phyloP scores from a whole-genome alignment of 352 stramenopile genomes.

The Pythium dissotocum region DNA sequence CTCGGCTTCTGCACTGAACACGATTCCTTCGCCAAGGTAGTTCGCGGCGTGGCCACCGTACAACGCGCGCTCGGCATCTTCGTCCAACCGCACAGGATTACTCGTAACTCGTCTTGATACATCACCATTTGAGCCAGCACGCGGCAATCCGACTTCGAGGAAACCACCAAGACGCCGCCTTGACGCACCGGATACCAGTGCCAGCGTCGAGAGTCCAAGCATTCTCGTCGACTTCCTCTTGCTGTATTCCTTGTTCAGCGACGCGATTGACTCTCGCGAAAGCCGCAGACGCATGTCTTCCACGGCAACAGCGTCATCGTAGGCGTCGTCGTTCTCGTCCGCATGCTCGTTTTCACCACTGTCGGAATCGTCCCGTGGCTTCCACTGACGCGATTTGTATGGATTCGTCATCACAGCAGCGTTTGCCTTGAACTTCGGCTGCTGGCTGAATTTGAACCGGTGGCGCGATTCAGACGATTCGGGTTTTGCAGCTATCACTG shows the following conservation, averaged over 20 bases:
- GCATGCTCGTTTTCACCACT: conserved; percentile 36
- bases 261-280: conserved; percentile 6
- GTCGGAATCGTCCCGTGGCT: conserved; percentile 40
- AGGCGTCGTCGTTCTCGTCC: conserved; percentile 22
- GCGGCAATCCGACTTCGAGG: neutral
- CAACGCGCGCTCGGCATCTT: conserved; percentile 41
- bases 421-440: conserved; percentile 26
- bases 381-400: conserved; percentile 22
- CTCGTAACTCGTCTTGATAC: neutral
- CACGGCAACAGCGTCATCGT: conserved; percentile 21
- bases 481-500: neutral
- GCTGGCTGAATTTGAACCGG: conserved; percentile 26
- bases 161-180: neutral
- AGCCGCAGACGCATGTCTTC: conserved; percentile 24
- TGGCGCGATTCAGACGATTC: conserved; percentile 14
- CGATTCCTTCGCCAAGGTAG: conserved; percentile 49
- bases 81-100: conserved; percentile 26
- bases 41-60: conserved; percentile 39
- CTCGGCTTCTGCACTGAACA: conserved; percentile 50
- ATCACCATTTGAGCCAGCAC: neutral
- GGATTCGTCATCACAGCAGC: conserved; percentile 20
- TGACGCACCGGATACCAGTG: neutral
- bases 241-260: conserved; percentile 15
- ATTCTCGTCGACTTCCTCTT: conserved; percentile 5
- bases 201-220: conserved; percentile 8